Conservation (phyloP, 495 filamentous ascomycete species). For the Penicillium turbatum region DNA sequence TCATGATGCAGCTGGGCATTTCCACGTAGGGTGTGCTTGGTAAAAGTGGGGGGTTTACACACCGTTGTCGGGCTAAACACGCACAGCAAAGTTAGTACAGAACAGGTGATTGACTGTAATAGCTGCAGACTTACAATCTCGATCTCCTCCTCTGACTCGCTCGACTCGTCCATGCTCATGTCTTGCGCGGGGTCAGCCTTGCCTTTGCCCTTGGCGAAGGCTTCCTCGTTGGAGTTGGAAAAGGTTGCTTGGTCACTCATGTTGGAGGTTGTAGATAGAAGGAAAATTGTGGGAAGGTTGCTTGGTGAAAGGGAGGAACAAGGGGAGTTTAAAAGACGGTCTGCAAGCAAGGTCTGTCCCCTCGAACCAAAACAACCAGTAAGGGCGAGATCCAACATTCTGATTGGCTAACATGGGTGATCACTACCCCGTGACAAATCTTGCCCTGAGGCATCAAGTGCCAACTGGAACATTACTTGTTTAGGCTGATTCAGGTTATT, state of each 20-base stretch:
- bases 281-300: conserved; percentile 4
- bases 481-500: not conserved
- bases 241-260: conserved; percentile 40
- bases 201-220: conserved; percentile 56
- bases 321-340: conserved; percentile 25
- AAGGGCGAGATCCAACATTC: conserved; percentile 23
- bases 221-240: conserved; percentile 36
- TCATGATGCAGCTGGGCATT: conserved; percentile 5
- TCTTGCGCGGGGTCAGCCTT: conserved; percentile 51
- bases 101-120: not conserved
- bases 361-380: conserved; percentile 28
- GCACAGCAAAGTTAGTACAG: conserved; percentile 1
- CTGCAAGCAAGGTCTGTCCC: conserved; percentile 23
- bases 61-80: conserved; percentile 40
- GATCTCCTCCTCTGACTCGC: conserved; percentile 61
- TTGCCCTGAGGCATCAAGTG: conserved; percentile 13
- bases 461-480: not conserved
- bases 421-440: conserved; percentile 17
- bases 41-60: conserved; percentile 4
- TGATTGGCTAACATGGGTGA: conserved; percentile 17
- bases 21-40: not conserved
- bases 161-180: conserved; percentile 64
- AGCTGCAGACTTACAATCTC: conserved; percentile 51
- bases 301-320: conserved; percentile 2
- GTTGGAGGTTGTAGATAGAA: conserved; percentile 13